Conservation (phyloP, 1,284 basidiomycete species). For the Ceratobasidium sp. region DNA sequence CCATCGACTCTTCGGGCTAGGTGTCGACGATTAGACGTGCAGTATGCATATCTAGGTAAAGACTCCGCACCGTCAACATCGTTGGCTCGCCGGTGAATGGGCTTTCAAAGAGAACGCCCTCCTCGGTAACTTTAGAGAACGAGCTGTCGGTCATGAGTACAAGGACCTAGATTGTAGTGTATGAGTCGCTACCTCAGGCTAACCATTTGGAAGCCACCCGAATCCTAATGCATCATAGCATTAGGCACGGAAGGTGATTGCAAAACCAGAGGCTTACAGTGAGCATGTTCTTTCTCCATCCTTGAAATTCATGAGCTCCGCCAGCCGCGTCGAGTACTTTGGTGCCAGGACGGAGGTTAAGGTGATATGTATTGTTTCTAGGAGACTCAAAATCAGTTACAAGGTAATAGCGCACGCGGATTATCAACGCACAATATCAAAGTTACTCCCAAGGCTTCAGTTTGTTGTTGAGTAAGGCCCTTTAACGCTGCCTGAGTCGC, state of each 20-base stretch:
- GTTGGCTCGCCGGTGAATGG: slow-evolving; percentile 86
- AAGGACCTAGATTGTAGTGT: background rate
- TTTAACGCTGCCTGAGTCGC: slow-evolving; percentile 90
- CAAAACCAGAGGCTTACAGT: slow-evolving; percentile 60
- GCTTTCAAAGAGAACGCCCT: slow-evolving; percentile 84
- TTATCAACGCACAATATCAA: slow-evolving; percentile 56
- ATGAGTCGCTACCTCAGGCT: slow-evolving; percentile 62
- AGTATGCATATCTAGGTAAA: slow-evolving; percentile 49
- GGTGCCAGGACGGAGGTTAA: slow-evolving; percentile 83
- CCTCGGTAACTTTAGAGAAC: slow-evolving; percentile 85
- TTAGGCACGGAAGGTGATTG: background rate
- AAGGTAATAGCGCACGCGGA: slow-evolving; percentile 64
- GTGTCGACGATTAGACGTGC: slow-evolving; percentile 34
- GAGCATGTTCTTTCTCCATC: slow-evolving; percentile 83
- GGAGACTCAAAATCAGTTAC: slow-evolving; percentile 54
- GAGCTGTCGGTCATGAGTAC: slow-evolving; percentile 45
- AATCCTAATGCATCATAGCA: slow-evolving; percentile 67
- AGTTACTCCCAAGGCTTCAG: slow-evolving; percentile 74
- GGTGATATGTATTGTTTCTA: slow-evolving; percentile 85
- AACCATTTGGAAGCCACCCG: slow-evolving; percentile 88
- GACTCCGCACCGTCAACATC: slow-evolving; percentile 78
- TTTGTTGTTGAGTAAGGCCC: slow-evolving; percentile 85
- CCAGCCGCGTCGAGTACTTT: slow-evolving; percentile 77
- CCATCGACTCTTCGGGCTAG: slow-evolving; percentile 85
- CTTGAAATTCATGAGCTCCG: slow-evolving; percentile 87